Evolutionary conservation across 441 rosid genomes (phyloP).

Genomic region (Isatis lusitanica): DNA sequence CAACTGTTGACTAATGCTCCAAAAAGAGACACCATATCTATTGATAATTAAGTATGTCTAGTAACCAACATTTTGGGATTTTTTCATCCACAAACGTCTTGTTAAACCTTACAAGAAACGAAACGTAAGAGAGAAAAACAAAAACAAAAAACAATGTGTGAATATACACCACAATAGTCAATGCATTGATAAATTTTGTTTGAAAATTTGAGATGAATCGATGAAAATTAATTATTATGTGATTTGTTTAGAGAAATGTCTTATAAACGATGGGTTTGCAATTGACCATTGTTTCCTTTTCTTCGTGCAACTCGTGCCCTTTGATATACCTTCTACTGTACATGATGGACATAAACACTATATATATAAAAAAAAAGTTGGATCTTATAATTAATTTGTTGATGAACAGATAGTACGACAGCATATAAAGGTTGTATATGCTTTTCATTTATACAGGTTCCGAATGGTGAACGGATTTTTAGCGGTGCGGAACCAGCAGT

Average conservation of each 20-base stretch:
- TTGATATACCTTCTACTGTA: not conserved
- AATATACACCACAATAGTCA: constrained; percentile 2
- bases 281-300: not conserved
- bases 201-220: not conserved
- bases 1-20: not conserved
- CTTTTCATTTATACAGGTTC: too few relatives aligned
- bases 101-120: not conserved
- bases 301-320: not conserved
- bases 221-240: not conserved
- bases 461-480: too few relatives aligned
- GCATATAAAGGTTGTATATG: not conserved
- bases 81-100: not conserved
- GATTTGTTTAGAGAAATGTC: not conserved
- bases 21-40: not conserved
- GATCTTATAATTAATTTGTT: not conserved
- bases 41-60: not conserved
- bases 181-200: not conserved
- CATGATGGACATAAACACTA: not conserved
- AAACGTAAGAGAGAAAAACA: too few relatives aligned
- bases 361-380: not conserved
- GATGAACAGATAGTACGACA: not conserved
- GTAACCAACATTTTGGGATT: not conserved
- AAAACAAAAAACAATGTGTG: not conserved
- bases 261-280: constrained; percentile 1
- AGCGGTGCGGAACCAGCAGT: too few relatives aligned